Percentiles rank a stretch among this genome's conserved stretches.
Conservation (phyloP, 2,329 filamentous ascomycete genomes). For the Ceratocystis colombiana region DNA sequence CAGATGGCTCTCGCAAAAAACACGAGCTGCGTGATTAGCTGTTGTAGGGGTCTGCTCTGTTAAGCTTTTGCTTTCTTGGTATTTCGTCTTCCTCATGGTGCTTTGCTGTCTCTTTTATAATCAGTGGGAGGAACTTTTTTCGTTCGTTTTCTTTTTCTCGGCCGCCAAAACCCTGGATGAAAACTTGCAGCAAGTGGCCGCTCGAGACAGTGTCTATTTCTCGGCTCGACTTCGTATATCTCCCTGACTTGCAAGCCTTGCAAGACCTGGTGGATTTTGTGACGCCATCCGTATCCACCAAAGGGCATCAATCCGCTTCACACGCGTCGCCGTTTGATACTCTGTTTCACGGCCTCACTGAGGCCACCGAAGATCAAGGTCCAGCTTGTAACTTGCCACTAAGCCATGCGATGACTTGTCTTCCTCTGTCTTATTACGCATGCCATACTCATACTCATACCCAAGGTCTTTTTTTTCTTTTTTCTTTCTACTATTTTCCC, state of each 20-base stretch:
- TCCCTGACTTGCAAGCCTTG: not conserved
- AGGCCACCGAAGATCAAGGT: not conserved
- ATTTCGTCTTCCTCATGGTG: not conserved
- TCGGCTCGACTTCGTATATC: not conserved
- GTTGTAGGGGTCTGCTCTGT: too few relatives aligned
- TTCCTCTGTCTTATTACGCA: too few relatives aligned
- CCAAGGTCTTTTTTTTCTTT: not conserved
- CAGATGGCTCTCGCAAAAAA: too few relatives aligned
- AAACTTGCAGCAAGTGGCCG: not conserved
- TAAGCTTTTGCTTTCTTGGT: too few relatives aligned
- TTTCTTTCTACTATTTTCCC: not conserved
- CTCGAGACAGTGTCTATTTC: not conserved
- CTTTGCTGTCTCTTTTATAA: not conserved
- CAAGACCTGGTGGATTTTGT: not conserved
- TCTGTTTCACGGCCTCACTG: conserved; percentile 6
- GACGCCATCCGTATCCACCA: conserved; percentile 6
- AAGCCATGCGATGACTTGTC: too few relatives aligned
- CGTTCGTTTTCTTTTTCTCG: not conserved
- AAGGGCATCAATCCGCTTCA: not conserved
- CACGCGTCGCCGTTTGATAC: not conserved
- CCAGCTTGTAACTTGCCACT: not conserved
- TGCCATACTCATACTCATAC: too few relatives aligned
- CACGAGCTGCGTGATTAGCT: too few relatives aligned
- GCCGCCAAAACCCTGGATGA: not conserved
- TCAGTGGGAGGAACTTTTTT: not conserved